phyloP scores from a whole-genome alignment of 345 rosid species.

The Populus euphratica region DNA sequence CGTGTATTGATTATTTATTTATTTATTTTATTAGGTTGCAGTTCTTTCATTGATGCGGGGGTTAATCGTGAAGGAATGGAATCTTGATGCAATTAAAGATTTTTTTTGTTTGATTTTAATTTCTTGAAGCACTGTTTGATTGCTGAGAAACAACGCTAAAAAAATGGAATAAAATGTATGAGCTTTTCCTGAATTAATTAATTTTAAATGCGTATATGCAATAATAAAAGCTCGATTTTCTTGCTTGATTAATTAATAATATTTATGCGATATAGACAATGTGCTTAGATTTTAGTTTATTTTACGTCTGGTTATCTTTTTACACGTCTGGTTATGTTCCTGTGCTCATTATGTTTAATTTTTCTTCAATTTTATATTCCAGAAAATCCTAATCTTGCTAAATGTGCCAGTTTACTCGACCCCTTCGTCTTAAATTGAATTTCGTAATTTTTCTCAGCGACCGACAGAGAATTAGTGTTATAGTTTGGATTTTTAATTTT shows the following conservation, averaged over 20 bases:
- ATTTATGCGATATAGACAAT: background rate
- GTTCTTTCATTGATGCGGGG: slow-evolving; percentile 11
- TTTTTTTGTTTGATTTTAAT: background rate
- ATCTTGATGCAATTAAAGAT: background rate
- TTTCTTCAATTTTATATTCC: background rate
- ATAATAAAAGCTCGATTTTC: background rate
- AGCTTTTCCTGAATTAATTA: background rate
- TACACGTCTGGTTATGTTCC: background rate
- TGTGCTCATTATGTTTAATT: background rate
- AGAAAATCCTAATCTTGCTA: background rate
- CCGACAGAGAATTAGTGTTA: background rate
- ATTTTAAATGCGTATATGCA: background rate
- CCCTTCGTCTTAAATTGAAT: background rate
- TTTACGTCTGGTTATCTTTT: background rate
- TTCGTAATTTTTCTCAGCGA: background rate
- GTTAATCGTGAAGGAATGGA: slow-evolving; percentile 18
- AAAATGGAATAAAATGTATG: background rate
- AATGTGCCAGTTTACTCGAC: background rate
- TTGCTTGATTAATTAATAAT: background rate
- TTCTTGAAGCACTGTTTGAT: slow-evolving; percentile 14
- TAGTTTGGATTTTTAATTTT: background rate
- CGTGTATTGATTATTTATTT: background rate
- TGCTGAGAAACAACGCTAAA: slow-evolving; percentile 8
- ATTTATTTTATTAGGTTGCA: slow-evolving; percentile 1
- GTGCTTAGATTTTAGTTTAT: background rate